Evolutionary conservation across 1,284 basidiomycete genomes (phyloP).

Genomic region (Anthracocystis setariae): DNA sequence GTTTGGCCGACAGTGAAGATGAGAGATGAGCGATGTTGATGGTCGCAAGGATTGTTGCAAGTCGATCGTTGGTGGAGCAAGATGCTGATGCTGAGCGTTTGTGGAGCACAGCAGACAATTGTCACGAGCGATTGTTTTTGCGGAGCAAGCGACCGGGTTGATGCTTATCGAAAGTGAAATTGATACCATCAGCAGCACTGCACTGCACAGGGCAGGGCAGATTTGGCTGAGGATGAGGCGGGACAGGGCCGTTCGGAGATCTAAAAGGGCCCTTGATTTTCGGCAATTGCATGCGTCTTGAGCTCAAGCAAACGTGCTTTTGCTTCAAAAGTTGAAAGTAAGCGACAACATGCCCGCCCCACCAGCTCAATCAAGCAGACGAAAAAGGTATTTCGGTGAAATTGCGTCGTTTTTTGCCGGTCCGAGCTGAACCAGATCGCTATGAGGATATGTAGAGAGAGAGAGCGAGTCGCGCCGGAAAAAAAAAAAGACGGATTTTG

Average conservation of each 20-base stretch:
- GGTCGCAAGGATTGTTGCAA: background rate
- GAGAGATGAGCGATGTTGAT: background rate
- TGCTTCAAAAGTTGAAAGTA: background rate
- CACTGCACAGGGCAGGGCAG: background rate
- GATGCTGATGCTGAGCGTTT: background rate
- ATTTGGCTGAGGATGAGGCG: background rate
- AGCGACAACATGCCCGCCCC: background rate
- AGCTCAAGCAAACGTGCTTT: slow-evolving; percentile 1
- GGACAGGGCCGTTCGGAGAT: slow-evolving; percentile 10
- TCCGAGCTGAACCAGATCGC: background rate
- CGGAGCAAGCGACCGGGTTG: background rate
- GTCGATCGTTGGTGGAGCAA: background rate
- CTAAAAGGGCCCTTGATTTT: slow-evolving; percentile 14
- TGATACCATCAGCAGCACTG: background rate
- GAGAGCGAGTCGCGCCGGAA: slow-evolving; percentile 3
- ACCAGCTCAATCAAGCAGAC: too few species aligned
- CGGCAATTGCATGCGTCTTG: slow-evolving; percentile 6
- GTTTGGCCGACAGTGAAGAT: too few species aligned
- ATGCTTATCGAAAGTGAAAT: background rate
- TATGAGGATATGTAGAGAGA: slow-evolving; percentile 5
- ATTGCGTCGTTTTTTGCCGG: background rate
- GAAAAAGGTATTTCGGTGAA: background rate
- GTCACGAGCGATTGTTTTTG: background rate
- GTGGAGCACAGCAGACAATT: background rate
- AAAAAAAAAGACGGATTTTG: background rate